Evolutionary conservation across 345 rosid genomes (phyloP), one percentile per base, ranked within the genome.

Genomic region (Aurinia saxatilis): DNA sequence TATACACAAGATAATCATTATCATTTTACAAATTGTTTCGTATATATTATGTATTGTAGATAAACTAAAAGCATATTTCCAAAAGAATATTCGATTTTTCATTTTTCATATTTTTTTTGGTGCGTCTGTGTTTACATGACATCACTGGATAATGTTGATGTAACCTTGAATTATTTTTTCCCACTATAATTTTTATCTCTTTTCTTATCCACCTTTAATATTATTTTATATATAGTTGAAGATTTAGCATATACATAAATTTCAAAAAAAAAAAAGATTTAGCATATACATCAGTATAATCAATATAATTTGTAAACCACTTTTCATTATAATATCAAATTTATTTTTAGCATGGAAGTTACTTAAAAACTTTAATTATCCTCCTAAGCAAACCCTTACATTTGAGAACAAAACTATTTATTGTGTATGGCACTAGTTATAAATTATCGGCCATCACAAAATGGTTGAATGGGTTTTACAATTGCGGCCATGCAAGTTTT

Each of bases 91-190:
- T 53, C 68, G 35, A 29, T 5, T 36, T 52, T 59, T 44, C 21
- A 23, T 34, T 31, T 37, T 50, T 50, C 48, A 51, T 52, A 12
- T 50, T 42, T 50, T 21, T 23, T 29, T 8, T 39, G 39, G 10
- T 34, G 48, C 33, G 34, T 36, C n/a, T 69, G 36, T 38, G 37
- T 27, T 14, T 29, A 53, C 54, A 37, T 60, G 56, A 62, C 61
- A 52, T 60, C 61, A 44, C 29, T 68, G 63, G 67, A 69, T 61
- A 61, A 61, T 13, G 73, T 69, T 69, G 73, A 69, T 69, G 73
- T 69, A 53, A 69, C 67, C 62, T 69, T 44, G 12, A 61, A 53
- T 60, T 45, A 45, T 61, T 30, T 61, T 17, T 46, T 61, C 41
- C 50, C 50, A 53, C 36, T 53, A 53, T 52, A 25, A 45, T 53